phyloP scores from a whole-genome alignment of 106 monocot species.

The Iris macrosiphon region DNA sequence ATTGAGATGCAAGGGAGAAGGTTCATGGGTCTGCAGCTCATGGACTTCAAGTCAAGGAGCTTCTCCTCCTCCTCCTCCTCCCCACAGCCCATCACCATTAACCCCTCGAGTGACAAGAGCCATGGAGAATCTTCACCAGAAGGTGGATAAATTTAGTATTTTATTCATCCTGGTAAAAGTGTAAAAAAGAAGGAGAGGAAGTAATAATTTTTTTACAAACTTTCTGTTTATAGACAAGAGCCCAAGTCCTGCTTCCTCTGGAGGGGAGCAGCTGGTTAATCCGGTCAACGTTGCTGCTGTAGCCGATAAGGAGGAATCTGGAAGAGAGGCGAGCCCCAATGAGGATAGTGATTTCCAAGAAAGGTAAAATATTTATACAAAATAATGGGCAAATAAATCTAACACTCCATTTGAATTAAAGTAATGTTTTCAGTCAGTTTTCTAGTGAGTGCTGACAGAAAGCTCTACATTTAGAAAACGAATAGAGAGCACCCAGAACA shows the following conservation, averaged over 20 bases:
- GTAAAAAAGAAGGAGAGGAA: background rate
- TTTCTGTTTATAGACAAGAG: conserved; percentile 11
- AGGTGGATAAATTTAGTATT: conserved; percentile 3
- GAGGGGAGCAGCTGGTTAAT: background rate
- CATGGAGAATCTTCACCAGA: background rate
- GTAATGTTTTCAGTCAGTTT: no score
- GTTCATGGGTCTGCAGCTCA: conserved; percentile 66
- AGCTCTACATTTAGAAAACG: no score
- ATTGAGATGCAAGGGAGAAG: conserved; percentile 64
- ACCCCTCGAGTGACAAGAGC: background rate
- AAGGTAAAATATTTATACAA: conserved; percentile 22
- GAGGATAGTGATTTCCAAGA: conserved; percentile 32
- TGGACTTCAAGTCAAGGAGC: conserved; percentile 45
- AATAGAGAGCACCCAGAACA: no score
- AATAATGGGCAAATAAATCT: no score
- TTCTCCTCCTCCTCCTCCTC: conserved; percentile 11
- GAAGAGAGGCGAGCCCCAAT: conserved; percentile 14
- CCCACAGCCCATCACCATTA: background rate
- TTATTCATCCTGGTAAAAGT: background rate
- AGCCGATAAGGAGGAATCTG: conserved; percentile 27
- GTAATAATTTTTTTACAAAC: background rate
- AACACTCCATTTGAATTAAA: no score
- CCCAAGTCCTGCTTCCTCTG: conserved; percentile 1
- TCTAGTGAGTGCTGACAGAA: no score
- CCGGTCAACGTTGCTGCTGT: background rate